Conservation (phyloP, 1,139 yeast species). For the Saccharomycopsis hybrid region DNA sequence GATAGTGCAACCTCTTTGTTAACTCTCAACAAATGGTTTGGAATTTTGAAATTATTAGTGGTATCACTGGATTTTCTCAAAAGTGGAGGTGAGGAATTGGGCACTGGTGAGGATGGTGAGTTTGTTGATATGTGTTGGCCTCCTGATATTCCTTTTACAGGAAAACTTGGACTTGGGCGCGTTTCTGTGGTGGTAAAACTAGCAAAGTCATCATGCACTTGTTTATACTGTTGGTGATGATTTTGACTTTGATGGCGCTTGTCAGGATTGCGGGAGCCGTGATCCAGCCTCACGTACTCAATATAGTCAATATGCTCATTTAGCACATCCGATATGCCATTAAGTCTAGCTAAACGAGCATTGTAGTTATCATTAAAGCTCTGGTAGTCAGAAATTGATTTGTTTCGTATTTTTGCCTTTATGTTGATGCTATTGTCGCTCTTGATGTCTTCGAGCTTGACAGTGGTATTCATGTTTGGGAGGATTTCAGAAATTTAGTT, state of each 20-base stretch:
- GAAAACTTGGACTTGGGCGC: not conserved
- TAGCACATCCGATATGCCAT: conserved; percentile 4
- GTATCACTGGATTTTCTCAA: not conserved
- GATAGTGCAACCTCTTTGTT: conserved; percentile 18
- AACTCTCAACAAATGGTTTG: conserved; percentile 13
- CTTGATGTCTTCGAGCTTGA: too few relatives aligned
- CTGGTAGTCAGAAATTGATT: too few relatives aligned
- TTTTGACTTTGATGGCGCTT: too few relatives aligned
- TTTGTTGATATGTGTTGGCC: too few relatives aligned
- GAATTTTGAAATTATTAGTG: conserved; percentile 7
- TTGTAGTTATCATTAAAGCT: not conserved
- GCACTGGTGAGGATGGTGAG: not conserved
- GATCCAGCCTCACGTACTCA: not conserved
- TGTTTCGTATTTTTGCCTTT: too few relatives aligned
- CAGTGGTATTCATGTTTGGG: too few relatives aligned
- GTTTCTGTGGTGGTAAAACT: not conserved
- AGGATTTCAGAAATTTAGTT: too few relatives aligned
- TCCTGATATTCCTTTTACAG: too few relatives aligned
- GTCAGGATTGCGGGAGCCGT: not conserved
- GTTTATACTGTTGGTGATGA: too few relatives aligned
- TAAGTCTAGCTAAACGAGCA: not conserved
- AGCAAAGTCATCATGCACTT: not conserved
- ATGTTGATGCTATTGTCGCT: too few relatives aligned
- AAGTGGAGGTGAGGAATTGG: not conserved
- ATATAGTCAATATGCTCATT: conserved; percentile 8